Evolutionary conservation across 257 asterid genomes (phyloP).

Genomic region (Solanum appendiculatum): DNA sequence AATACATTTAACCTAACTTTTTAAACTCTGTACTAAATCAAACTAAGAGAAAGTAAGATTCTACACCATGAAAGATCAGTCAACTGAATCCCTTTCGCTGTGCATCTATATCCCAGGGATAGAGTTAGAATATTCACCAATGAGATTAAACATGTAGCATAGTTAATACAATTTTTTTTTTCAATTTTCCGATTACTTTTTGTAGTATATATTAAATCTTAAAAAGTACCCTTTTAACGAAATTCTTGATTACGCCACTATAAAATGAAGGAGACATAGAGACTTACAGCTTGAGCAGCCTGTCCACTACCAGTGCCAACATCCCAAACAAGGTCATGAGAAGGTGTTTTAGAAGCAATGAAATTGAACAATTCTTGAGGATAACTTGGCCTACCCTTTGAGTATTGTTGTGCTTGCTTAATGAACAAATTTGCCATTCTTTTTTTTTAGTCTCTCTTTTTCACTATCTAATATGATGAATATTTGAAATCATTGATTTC

Average conservation of each 20-base stretch:
- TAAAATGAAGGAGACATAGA: neutral
- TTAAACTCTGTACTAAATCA: fast-evolving
- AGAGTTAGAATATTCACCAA: neutral
- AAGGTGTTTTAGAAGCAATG: slow-evolving; percentile 1
- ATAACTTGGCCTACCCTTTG: neutral
- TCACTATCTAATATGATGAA: neutral
- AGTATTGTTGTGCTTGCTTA: slow-evolving; percentile 1
- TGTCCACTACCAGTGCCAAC: slow-evolving; percentile 7
- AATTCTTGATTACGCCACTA: neutral
- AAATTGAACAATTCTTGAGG: neutral
- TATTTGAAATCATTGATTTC: neutral
- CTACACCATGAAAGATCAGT: neutral
- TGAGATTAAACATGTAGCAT: neutral
- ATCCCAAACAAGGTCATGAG: neutral
- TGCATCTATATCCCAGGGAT: fast-evolving
- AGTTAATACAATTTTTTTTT: neutral
- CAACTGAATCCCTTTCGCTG: neutral
- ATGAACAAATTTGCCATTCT: neutral
- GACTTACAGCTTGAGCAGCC: slow-evolving; percentile 3
- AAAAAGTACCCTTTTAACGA: neutral
- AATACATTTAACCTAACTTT: too few relatives aligned
- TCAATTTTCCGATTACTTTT: neutral
- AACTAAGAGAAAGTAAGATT: neutral
- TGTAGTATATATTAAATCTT: neutral
- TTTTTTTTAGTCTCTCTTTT: too few relatives aligned